phyloP scores from a whole-genome alignment of 768 basidiomycete species.

The Clathrus columnatus region DNA sequence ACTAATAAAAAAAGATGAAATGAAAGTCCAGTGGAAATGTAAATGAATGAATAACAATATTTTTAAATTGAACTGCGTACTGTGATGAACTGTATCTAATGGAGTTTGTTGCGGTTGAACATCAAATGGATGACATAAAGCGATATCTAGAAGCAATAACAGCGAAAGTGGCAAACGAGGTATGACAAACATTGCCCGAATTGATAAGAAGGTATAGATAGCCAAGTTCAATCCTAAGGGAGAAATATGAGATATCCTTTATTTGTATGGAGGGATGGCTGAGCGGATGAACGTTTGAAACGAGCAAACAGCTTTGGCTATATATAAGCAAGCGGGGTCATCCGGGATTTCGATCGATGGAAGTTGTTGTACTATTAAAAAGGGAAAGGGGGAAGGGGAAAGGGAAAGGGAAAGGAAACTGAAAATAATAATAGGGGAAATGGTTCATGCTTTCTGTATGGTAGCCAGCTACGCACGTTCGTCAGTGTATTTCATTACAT shows the following conservation, averaged over 20 bases:
- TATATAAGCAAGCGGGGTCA: background rate
- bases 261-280: background rate
- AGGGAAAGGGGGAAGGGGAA: too few species aligned
- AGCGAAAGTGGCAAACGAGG: background rate
- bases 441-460: too few species aligned
- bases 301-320: background rate
- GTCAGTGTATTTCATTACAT: too few species aligned
- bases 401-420: too few species aligned
- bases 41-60: background rate
- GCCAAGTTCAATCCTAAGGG: background rate
- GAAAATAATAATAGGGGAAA: too few species aligned
- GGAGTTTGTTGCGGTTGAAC: background rate
- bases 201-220: too few species aligned
- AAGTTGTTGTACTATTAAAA: too few species aligned
- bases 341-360: too few species aligned
- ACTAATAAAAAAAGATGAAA: background rate
- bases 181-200: background rate
- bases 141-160: background rate
- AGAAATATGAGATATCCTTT: background rate
- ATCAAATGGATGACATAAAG: background rate
- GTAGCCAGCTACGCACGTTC: too few species aligned
- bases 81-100: background rate
- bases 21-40: too few species aligned
- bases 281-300: background rate
- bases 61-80: background rate